Percentiles rank a stretch among this genome's conserved stretches.
Conservation (phyloP, 805 yeast species). For the Scheffersomyces ergatensis region DNA sequence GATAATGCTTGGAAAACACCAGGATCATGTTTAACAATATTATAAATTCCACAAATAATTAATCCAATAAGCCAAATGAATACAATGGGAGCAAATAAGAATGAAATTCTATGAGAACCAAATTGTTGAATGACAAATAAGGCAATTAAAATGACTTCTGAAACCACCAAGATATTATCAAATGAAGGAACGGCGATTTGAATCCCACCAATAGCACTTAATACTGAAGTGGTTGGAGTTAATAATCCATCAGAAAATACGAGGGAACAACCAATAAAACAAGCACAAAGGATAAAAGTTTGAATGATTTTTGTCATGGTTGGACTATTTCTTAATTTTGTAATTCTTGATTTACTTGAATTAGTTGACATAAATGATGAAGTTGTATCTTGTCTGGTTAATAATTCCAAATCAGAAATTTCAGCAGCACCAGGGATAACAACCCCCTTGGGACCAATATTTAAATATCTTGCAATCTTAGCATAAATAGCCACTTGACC, state of each 20-base stretch:
- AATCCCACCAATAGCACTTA: constrained; percentile 57
- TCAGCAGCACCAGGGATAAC: constrained; percentile 38
- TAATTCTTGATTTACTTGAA: constrained; percentile 10
- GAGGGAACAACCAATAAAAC: constrained; percentile 56
- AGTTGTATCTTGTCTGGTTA: constrained; percentile 38
- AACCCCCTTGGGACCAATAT: constrained; percentile 46
- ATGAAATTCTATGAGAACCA: constrained; percentile 50
- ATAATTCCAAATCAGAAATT: constrained; percentile 23
- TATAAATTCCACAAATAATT: constrained; percentile 44
- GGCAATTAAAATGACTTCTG: constrained; percentile 44
- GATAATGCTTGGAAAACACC: constrained; percentile 46
- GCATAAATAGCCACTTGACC: constrained; percentile 66
- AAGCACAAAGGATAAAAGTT: constrained; percentile 24
- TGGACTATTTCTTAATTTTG: constrained; percentile 18
- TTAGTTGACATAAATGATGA: constrained; percentile 18
- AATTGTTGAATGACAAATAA: constrained; percentile 47
- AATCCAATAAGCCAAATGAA: constrained; percentile 49
- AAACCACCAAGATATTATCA: constrained; percentile 44
- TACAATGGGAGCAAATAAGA: constrained; percentile 54
- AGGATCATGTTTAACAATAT: constrained; percentile 41
- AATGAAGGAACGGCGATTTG: constrained; percentile 50
- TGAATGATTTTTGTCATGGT: constrained; percentile 26
- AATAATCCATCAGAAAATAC: constrained; percentile 59
- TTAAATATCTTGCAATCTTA: constrained; percentile 48
- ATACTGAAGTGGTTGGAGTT: constrained; percentile 63